A percentile compares a stretch with the other conserved stretches of the same genome.
Conservation (phyloP, 1,284 basidiomycete genomes). For the Neolentinus lepideus region DNA sequence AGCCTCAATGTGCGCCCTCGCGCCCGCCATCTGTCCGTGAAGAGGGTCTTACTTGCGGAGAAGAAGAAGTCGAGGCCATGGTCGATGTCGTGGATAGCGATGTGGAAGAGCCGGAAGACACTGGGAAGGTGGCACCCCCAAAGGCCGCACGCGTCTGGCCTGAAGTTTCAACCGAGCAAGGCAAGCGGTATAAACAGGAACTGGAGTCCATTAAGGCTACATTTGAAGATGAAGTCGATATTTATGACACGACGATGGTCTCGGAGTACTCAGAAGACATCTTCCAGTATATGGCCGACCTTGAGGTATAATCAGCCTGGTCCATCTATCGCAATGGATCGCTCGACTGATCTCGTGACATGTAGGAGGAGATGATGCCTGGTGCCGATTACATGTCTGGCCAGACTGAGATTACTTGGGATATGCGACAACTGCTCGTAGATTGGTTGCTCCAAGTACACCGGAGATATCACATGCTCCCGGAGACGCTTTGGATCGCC, state of each 20-base stretch:
- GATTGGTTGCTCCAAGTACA: slow-evolving; percentile 99
- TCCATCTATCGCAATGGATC: neutral
- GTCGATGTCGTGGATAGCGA: slow-evolving; percentile 36
- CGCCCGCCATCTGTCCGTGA: slow-evolving; percentile 20
- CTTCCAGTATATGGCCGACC: slow-evolving; percentile 90
- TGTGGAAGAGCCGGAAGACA: slow-evolving; percentile 31
- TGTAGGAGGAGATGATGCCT: slow-evolving; percentile 83
- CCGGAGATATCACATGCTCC: slow-evolving; percentile 93
- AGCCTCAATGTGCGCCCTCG: slow-evolving; percentile 1
- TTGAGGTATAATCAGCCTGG: slow-evolving; percentile 58
- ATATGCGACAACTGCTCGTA: slow-evolving; percentile 91
- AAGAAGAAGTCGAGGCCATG: slow-evolving; percentile 56
- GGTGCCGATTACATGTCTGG: slow-evolving; percentile 91
- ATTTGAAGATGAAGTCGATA: slow-evolving; percentile 79
- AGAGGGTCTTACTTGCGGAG: slow-evolving; percentile 30
- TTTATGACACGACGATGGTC: slow-evolving; percentile 94
- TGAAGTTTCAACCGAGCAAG: slow-evolving; percentile 54
- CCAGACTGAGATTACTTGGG: slow-evolving; percentile 94
- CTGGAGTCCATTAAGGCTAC: slow-evolving; percentile 62
- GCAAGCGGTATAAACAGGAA: slow-evolving; percentile 47
- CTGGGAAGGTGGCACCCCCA: slow-evolving; percentile 27
- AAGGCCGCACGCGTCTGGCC: slow-evolving; percentile 52
- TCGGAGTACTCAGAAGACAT: slow-evolving; percentile 98
- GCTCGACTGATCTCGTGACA: slow-evolving; percentile 10
- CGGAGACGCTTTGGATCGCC: slow-evolving; percentile 98